These are phyloP conservation scores for Prunus yedoensis DNA, from an alignment of 331 rosid species.

Conservation along the genomic window DNA sequence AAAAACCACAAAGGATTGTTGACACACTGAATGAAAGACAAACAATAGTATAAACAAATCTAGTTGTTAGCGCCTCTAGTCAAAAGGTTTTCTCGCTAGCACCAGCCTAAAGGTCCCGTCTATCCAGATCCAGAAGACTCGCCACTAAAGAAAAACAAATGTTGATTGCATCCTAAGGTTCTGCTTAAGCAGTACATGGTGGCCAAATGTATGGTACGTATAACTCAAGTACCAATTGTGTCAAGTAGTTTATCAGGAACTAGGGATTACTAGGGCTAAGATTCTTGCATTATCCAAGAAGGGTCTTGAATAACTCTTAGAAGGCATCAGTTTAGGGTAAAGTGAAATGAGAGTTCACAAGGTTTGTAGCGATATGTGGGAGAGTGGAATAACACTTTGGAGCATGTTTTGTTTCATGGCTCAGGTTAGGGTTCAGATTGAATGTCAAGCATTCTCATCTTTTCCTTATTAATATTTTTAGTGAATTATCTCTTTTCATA, in stretches of 20 bases:
- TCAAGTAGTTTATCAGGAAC: background rate
- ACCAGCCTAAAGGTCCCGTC: background rate
- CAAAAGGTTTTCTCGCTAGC: background rate
- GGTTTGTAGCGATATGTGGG: background rate
- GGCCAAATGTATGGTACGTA: background rate
- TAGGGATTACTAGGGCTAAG: background rate
- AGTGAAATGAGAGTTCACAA: background rate
- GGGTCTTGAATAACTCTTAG: background rate
- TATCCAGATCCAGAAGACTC: background rate
- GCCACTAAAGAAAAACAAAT: background rate
- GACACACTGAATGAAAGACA: background rate
- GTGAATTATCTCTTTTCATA: background rate
- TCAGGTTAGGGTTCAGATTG: background rate
- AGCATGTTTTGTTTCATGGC: background rate
- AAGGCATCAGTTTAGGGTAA: background rate
- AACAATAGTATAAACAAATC: background rate
- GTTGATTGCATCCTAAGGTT: background rate
- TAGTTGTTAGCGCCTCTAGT: background rate
- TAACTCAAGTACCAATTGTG: background rate
- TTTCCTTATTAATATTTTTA: too few species aligned
- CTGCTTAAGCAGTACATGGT: background rate
- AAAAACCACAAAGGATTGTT: background rate
- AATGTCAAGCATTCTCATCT: background rate
- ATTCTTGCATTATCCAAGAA: constrained; percentile 5
- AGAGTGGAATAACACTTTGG: background rate